These are phyloP conservation scores for Trypethelium eluteriae DNA, from an alignment of 495 filamentous ascomycete genomes.

Conservation along the genomic window DNA sequence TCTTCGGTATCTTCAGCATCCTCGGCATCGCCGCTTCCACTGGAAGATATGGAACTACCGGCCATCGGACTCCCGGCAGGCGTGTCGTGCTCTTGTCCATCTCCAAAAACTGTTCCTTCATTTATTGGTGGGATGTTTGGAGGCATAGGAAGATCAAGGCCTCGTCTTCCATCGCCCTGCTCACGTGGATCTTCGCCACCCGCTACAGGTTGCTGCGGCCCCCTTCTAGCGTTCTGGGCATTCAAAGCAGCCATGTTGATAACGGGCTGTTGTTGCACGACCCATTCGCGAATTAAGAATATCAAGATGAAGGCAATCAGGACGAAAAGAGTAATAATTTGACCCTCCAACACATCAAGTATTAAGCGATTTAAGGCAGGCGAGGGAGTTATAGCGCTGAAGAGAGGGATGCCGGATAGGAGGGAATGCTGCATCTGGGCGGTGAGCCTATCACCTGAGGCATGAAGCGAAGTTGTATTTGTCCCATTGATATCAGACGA, in stretches of 20 bases:
- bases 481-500: constrained; percentile 12
- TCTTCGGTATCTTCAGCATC: background rate
- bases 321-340: constrained; percentile 82
- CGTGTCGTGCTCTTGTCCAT: background rate
- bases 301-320: constrained; percentile 90
- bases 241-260: constrained; percentile 45
- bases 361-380: constrained; percentile 68
- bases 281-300: constrained; percentile 94
- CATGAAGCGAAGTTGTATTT: background rate
- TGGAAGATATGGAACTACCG: background rate
- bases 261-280: constrained; percentile 91
- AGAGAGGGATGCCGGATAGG: constrained; percentile 63
- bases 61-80: background rate
- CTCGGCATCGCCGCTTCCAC: too few relatives aligned
- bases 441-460: background rate
- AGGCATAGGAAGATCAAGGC: background rate
- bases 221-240: background rate
- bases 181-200: background rate
- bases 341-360: constrained; percentile 81
- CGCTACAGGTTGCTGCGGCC: constrained; percentile 10
- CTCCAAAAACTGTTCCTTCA: background rate
- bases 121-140: background rate
- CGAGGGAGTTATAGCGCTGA: constrained; percentile 66
- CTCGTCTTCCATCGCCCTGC: background rate
- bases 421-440: constrained; percentile 38